Percentiles rank a stretch among this genome's conserved stretches.
phyloP scores from a whole-genome alignment of 192 early-diverging fungal genomes.

The Cladochytrium replicatum region DNA sequence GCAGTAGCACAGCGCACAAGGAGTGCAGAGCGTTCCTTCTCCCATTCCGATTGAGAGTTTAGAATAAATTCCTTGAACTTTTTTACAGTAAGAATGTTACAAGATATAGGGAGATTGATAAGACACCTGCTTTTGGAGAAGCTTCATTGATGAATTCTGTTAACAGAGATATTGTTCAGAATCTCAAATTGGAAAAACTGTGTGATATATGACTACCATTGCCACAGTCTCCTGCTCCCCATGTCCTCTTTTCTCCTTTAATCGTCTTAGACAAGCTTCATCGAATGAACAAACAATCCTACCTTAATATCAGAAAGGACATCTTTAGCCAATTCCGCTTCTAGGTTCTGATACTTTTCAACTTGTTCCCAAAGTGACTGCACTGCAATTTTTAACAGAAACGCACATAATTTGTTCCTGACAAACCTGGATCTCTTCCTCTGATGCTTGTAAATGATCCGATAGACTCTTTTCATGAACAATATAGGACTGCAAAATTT shows the following conservation, averaged over 20 bases:
- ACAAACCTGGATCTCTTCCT: background rate
- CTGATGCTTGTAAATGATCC: background rate
- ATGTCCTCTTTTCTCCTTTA: background rate
- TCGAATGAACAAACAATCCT: background rate
- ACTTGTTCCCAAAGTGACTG: background rate
- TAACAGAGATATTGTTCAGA: background rate
- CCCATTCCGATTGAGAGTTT: background rate
- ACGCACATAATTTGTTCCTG: background rate
- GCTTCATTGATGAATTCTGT: too few species aligned
- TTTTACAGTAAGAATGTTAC: background rate
- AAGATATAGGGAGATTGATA: background rate
- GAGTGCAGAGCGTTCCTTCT: background rate
- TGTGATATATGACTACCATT: background rate
- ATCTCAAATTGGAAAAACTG: background rate
- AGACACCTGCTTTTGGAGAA: background rate
- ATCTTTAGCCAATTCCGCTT: background rate
- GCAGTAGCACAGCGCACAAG: background rate
- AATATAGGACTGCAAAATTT: background rate
- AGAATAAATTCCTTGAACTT: background rate
- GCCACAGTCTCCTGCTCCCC: background rate
- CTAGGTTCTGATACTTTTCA: background rate
- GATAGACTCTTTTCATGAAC: background rate
- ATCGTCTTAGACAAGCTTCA: background rate
- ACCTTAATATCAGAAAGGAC: background rate
- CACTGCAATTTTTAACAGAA: background rate